Percentiles rank a stretch among this genome's conserved stretches.
Evolutionary conservation across 495 filamentous ascomycete genomes (phyloP).

Genomic region (Penicillium cinerascens): DNA sequence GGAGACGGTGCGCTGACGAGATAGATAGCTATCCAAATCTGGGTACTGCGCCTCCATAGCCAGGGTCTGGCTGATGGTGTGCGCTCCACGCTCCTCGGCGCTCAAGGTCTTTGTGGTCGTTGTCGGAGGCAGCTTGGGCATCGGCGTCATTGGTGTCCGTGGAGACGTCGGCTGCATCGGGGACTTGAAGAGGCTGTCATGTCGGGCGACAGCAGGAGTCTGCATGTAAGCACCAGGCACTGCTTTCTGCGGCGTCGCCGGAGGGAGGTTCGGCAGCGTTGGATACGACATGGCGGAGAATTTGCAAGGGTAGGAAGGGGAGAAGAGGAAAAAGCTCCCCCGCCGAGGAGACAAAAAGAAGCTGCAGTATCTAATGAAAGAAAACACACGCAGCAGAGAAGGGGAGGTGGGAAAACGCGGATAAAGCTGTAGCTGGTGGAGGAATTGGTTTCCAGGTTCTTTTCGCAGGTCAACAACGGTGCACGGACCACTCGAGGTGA

Average conservation of each 20-base stretch:
- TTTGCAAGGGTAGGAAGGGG: conserved; percentile 15
- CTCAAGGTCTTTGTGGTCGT: conserved; percentile 42
- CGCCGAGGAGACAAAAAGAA: conserved; percentile 28
- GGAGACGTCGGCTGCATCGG: conserved; percentile 19
- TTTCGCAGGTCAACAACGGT: conserved; percentile 27
- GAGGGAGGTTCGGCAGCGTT: conserved; percentile 37
- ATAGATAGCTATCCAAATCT: conserved; percentile 84
- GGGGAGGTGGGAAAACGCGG: not conserved
- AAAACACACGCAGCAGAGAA: conserved; percentile 11
- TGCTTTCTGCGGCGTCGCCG: conserved; percentile 58
- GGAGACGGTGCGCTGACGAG: conserved; percentile 59
- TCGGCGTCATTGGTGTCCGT: conserved; percentile 28
- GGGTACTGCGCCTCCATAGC: conserved; percentile 75
- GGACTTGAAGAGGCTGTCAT: conserved; percentile 4
- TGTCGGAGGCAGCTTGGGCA: conserved; percentile 36
- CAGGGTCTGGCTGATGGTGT: conserved; percentile 77
- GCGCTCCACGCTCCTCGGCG: conserved; percentile 74
- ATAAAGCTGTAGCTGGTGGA: conserved; percentile 2
- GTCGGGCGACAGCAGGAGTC: conserved; percentile 53
- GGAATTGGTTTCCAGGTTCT: conserved; percentile 20
- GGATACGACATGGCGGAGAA: conserved; percentile 56
- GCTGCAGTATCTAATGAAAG: conserved; percentile 15
- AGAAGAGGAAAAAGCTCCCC: conserved; percentile 24
- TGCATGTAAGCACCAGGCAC: conserved; percentile 71
- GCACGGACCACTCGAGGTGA: conserved; percentile 25